These are phyloP conservation scores for Tylopilus plumbeoviolaceoides DNA, from an alignment of 768 basidiomycete species.

Conservation along the genomic window DNA sequence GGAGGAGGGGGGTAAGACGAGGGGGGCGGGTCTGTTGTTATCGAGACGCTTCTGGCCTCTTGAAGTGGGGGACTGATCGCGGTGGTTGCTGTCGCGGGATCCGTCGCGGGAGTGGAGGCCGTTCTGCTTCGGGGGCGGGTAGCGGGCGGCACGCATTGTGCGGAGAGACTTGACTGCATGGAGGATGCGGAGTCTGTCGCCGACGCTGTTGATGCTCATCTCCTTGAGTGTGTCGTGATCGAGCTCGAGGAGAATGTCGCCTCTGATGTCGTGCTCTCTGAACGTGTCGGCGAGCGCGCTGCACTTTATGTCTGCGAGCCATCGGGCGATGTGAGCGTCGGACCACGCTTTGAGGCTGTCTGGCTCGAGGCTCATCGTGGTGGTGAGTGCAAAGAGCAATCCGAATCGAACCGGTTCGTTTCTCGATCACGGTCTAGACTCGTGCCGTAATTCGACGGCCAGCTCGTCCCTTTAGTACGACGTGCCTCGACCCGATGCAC, in stretches of 20 bases:
- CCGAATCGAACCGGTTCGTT: neutral
- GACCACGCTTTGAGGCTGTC: slow-evolving; percentile 71
- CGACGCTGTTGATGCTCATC: slow-evolving; percentile 85
- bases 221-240: slow-evolving; percentile 86
- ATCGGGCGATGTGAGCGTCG: slow-evolving; percentile 66
- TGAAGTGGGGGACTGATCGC: slow-evolving; percentile 26
- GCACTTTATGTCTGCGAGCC: slow-evolving; percentile 79
- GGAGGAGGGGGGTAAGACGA: slow-evolving; percentile 60
- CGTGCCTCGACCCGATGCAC: too few relatives aligned
- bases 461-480: too few relatives aligned
- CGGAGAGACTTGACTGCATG: slow-evolving; percentile 81
- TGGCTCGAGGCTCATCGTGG: slow-evolving; percentile 20
- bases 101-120: slow-evolving; percentile 20
- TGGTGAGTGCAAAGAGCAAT: too few relatives aligned
- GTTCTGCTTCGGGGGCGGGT: slow-evolving; percentile 7
- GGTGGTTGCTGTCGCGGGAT: slow-evolving; percentile 20
- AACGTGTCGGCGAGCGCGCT: slow-evolving; percentile 64
- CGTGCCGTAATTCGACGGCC: neutral
- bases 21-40: slow-evolving; percentile 70
- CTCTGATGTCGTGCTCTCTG: slow-evolving; percentile 83
- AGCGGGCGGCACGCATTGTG: slow-evolving; percentile 42
- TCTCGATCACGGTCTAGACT: neutral
- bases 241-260: slow-evolving; percentile 86
- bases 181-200: slow-evolving; percentile 85
- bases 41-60: slow-evolving; percentile 48